Conservation (phyloP, 257 asterid genomes). For the Pogostemon cablin region DNA sequence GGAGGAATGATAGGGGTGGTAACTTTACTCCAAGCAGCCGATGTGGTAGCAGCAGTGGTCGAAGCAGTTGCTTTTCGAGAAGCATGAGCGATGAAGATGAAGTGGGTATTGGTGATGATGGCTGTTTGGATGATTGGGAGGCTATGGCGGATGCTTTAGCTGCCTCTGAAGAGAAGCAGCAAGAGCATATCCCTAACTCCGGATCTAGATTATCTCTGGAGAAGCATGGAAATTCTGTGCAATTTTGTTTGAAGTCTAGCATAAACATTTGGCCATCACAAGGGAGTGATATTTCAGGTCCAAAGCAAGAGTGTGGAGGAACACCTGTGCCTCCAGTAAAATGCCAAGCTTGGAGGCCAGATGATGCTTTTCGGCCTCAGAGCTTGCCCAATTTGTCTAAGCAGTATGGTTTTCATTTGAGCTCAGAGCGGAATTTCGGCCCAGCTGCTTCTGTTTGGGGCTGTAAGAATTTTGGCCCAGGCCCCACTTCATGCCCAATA, state of each 20-base stretch:
- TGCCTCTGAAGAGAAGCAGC: slow-evolving; percentile 57
- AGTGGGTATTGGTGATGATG: slow-evolving; percentile 53
- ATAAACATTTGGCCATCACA: slow-evolving; percentile 25
- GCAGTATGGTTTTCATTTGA: slow-evolving; percentile 58
- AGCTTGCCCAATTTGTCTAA: slow-evolving; percentile 79
- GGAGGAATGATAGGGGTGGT: slow-evolving; percentile 58
- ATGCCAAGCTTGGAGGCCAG: slow-evolving; percentile 79
- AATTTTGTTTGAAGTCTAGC: slow-evolving; percentile 32
- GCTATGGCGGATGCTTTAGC: slow-evolving; percentile 95
- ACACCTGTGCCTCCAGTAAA: slow-evolving; percentile 39
- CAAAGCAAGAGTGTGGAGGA: slow-evolving; percentile 47
- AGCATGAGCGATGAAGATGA: slow-evolving; percentile 68
- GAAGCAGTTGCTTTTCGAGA: slow-evolving; percentile 64
- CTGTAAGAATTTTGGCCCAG: slow-evolving; percentile 46
- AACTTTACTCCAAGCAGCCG: slow-evolving; percentile 68
- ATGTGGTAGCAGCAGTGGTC: slow-evolving; percentile 51
- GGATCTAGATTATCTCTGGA: slow-evolving; percentile 33
- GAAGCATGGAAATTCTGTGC: slow-evolving; percentile 32
- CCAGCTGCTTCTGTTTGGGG: slow-evolving; percentile 59
- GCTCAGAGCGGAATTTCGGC: slow-evolving; percentile 54
- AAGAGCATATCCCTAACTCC: slow-evolving; percentile 36
- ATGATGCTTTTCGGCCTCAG: slow-evolving; percentile 85
- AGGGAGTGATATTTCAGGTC: slow-evolving; percentile 28
- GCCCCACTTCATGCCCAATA: slow-evolving; percentile 75
- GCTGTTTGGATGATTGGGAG: slow-evolving; percentile 95